Conservation (phyloP, 139 green algal genomes). For the Closterium sp. region DNA sequence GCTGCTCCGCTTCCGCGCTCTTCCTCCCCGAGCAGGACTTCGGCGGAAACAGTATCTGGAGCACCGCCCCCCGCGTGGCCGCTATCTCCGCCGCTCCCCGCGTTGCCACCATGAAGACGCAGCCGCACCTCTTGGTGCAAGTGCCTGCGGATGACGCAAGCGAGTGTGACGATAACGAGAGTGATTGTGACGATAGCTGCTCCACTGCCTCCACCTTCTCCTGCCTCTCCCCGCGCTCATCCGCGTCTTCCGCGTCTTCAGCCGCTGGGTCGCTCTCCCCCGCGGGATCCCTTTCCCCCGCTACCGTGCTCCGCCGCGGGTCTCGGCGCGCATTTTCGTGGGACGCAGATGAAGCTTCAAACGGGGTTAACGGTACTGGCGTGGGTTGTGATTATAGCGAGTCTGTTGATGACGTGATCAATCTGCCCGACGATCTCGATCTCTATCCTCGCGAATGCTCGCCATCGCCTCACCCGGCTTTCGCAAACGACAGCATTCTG, state of each 20-base stretch:
- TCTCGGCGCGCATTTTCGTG: neutral
- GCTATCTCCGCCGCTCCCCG: too few relatives aligned
- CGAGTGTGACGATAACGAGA: neutral
- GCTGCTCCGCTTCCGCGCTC: neutral
- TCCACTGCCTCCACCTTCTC: neutral
- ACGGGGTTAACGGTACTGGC: neutral
- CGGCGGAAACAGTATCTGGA: neutral
- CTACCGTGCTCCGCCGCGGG: neutral
- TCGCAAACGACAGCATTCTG: neutral
- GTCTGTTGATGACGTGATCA: neutral
- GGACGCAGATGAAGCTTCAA: neutral
- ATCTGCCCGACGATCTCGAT: neutral
- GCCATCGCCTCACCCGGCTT: neutral
- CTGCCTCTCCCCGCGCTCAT: neutral
- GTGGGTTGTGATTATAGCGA: neutral
- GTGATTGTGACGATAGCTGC: neutral
- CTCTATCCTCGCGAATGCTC: neutral
- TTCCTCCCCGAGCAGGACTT: neutral
- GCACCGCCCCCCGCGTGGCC: too few relatives aligned
- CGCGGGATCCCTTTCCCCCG: neutral
- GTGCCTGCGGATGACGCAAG: neutral
- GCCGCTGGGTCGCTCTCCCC: neutral
- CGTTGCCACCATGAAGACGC: too few relatives aligned
- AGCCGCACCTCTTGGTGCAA: neutral
- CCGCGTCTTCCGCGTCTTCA: neutral